phyloP scores from a whole-genome alignment of 1,284 basidiomycete species.

The Pseudozyma pruni region DNA sequence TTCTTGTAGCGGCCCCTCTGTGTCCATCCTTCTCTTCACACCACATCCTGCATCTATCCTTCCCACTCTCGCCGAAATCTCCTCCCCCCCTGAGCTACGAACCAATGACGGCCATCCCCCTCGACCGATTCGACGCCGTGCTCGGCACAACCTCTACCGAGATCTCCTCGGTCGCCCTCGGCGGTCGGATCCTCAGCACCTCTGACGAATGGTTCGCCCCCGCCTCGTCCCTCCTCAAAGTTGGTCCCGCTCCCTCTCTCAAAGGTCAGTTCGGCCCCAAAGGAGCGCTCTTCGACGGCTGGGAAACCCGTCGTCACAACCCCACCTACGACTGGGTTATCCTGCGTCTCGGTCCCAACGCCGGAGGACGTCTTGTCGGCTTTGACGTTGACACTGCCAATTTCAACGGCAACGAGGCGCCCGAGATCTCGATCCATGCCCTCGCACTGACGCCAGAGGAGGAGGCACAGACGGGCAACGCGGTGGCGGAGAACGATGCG shows the following conservation, averaged over 20 bases:
- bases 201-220: conserved; percentile 97
- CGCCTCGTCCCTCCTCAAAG: conserved; percentile 82
- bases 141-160: conserved; percentile 71
- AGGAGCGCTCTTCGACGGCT: conserved; percentile 92
- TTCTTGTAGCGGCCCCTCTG: no score
- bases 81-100: neutral
- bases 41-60: neutral
- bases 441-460: conserved; percentile 32
- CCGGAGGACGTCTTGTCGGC: conserved; percentile 77
- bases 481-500: conserved; percentile 58
- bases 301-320: conserved; percentile 93
- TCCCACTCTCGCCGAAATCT: neutral
- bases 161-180: conserved; percentile 86
- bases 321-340: conserved; percentile 90
- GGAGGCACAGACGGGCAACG: conserved; percentile 35
- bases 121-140: conserved; percentile 41
- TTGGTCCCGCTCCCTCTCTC: conserved; percentile 70
- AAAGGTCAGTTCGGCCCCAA: conserved; percentile 94
- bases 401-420: conserved; percentile 90
- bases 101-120: conserved; percentile 39
- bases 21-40: neutral
- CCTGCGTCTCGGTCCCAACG: conserved; percentile 81
- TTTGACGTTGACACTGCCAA: conserved; percentile 96
- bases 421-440: conserved; percentile 57
- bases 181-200: conserved; percentile 78